Conservation (phyloP, 2,329 filamentous ascomycete genomes). For the Nemania sp. region DNA sequence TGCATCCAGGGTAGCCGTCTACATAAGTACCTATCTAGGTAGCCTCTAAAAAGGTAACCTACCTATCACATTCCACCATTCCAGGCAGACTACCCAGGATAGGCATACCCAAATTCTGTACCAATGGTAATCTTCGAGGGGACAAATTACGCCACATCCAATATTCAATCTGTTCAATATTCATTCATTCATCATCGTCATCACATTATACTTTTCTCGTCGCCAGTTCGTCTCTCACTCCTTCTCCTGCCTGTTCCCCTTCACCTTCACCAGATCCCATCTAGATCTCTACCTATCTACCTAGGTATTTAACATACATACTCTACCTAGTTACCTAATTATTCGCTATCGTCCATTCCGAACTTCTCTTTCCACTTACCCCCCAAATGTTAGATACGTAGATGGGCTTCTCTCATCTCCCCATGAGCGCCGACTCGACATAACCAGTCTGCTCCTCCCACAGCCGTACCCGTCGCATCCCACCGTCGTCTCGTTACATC, state of each 20-base stretch:
- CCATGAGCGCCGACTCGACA: conserved; percentile 32
- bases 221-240: not conserved
- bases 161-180: not conserved
- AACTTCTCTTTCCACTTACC: not conserved
- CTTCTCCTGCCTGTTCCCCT: not conserved
- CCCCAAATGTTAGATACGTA: conserved; percentile 6
- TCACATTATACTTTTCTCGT: not conserved
- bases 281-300: too few species aligned
- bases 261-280: not conserved
- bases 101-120: too few species aligned
- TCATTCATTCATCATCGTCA: not conserved
- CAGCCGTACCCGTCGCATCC: not conserved
- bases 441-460: conserved; percentile 11
- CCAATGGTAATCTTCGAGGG: not conserved
- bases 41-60: too few species aligned
- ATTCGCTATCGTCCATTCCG: too few species aligned
- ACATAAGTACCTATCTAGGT: too few species aligned
- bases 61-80: not conserved
- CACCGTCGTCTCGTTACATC: not conserved
- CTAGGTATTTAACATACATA: too few species aligned
- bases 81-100: not conserved
- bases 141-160: conserved; percentile 4
- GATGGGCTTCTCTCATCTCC: conserved; percentile 15
- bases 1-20: too few species aligned
- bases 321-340: too few species aligned